These are phyloP conservation scores for Penicillium antarcticum DNA, from an alignment of 495 filamentous ascomycete species.

Conservation along the genomic window DNA sequence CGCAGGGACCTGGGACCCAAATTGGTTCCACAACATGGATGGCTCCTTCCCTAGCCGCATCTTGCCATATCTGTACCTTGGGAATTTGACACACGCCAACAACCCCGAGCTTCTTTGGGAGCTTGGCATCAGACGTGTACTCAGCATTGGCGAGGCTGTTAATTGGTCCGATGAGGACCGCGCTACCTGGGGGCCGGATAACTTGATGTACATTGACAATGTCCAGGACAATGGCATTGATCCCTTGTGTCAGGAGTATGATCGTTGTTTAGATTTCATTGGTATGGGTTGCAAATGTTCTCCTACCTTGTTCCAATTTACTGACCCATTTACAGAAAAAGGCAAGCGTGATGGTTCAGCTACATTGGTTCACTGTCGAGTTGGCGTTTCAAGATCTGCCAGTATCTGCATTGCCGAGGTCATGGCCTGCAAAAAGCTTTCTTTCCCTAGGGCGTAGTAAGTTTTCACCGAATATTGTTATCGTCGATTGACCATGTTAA, in stretches of 20 bases:
- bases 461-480: conserved; percentile 21
- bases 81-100: conserved; percentile 88
- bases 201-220: conserved; percentile 71
- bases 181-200: conserved; percentile 66
- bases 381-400: conserved; percentile 90
- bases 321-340: conserved; percentile 50
- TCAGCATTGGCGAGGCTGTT: conserved; percentile 91
- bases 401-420: conserved; percentile 99
- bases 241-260: conserved; percentile 81
- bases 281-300: conserved; percentile 50
- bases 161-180: conserved; percentile 70
- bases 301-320: not conserved
- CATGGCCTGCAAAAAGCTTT: conserved; percentile 74
- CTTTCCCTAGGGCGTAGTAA: conserved; percentile 87
- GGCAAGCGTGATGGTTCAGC: conserved; percentile 72
- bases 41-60: conserved; percentile 87
- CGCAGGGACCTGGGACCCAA: conserved; percentile 52
- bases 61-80: conserved; percentile 92
- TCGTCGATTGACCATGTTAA: not conserved
- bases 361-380: conserved; percentile 95
- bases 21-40: conserved; percentile 82
- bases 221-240: conserved; percentile 98
- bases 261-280: conserved; percentile 85
- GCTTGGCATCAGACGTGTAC: conserved; percentile 80
- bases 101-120: conserved; percentile 77